phyloP scores from a whole-genome alignment of 805 yeast genomes.

The Ogataea ramenticola region DNA sequence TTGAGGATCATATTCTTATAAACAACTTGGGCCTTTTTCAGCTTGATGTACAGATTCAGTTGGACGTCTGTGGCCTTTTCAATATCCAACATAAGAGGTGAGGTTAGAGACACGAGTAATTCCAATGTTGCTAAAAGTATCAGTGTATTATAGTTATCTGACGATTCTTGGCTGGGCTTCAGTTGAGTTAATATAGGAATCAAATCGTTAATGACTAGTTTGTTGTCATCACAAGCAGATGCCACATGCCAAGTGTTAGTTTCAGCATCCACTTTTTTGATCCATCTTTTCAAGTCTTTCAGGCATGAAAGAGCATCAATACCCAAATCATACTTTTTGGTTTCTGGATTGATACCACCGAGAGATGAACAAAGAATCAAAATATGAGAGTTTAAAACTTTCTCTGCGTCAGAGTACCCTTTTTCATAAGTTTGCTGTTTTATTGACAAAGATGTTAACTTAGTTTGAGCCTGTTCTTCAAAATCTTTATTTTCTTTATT shows the following conservation, averaged over 20 bases:
- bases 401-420: slow-evolving; percentile 15
- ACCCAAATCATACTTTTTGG: slow-evolving; percentile 63
- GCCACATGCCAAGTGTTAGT: slow-evolving; percentile 74
- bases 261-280: slow-evolving; percentile 72
- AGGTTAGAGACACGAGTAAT: slow-evolving; percentile 72
- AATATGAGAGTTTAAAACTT: slow-evolving; percentile 60
- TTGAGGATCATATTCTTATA: slow-evolving; percentile 67
- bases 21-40: slow-evolving; percentile 57
- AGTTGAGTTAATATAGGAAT: slow-evolving; percentile 68
- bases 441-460: background rate
- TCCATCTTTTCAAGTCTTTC: slow-evolving; percentile 84
- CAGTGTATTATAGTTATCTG: slow-evolving; percentile 41
- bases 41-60: slow-evolving; percentile 45
- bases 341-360: slow-evolving; percentile 78
- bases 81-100: slow-evolving; percentile 68
- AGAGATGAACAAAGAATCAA: slow-evolving; percentile 78
- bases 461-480: background rate
- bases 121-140: slow-evolving; percentile 71
- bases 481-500: background rate
- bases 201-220: slow-evolving; percentile 66
- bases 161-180: slow-evolving; percentile 28
- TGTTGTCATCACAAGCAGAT: slow-evolving; percentile 76
- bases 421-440: background rate
- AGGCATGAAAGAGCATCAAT: slow-evolving; percentile 84
- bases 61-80: slow-evolving; percentile 55